Conservation (phyloP, 1,284 basidiomycete species). For the Blastosporella zonata region DNA sequence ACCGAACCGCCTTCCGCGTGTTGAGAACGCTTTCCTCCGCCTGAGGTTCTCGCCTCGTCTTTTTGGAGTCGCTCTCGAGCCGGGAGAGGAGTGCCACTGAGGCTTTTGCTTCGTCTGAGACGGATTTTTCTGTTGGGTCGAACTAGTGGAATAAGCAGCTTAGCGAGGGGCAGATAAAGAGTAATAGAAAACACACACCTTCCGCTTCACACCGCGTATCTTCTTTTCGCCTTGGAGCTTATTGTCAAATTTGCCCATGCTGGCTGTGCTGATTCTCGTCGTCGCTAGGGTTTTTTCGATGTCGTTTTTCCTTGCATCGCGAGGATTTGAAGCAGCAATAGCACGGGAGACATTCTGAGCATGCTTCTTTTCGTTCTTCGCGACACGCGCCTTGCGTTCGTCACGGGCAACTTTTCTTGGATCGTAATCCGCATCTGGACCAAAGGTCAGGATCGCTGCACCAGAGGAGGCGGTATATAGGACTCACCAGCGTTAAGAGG, state of each 20-base stretch:
- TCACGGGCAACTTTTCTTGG: conserved; percentile 75
- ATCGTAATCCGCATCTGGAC: conserved; percentile 69
- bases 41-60: conserved; percentile 51
- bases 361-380: conserved; percentile 85
- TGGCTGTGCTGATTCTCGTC: conserved; percentile 85
- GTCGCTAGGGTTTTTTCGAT: conserved; percentile 79
- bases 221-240: conserved; percentile 90
- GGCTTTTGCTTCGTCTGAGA: conserved; percentile 64
- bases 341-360: conserved; percentile 78
- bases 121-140: conserved; percentile 72
- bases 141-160: conserved; percentile 48
- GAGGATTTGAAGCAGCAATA: conserved; percentile 29
- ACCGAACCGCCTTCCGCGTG: conserved; percentile 84
- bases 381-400: conserved; percentile 75
- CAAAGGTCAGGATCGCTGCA: conserved; percentile 8
- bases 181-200: conserved; percentile 48
- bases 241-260: conserved; percentile 91
- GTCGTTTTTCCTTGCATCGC: conserved; percentile 64
- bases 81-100: conserved; percentile 76
- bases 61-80: conserved; percentile 71
- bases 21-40: conserved; percentile 63
- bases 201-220: conserved; percentile 85
- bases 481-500: conserved; percentile 77
- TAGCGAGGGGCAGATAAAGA: conserved; percentile 4
- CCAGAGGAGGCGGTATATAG: conserved; percentile 1